These are phyloP conservation scores for Colletotrichum melonis DNA, from an alignment of 2,329 filamentous ascomycete genomes.

Conservation along the genomic window DNA sequence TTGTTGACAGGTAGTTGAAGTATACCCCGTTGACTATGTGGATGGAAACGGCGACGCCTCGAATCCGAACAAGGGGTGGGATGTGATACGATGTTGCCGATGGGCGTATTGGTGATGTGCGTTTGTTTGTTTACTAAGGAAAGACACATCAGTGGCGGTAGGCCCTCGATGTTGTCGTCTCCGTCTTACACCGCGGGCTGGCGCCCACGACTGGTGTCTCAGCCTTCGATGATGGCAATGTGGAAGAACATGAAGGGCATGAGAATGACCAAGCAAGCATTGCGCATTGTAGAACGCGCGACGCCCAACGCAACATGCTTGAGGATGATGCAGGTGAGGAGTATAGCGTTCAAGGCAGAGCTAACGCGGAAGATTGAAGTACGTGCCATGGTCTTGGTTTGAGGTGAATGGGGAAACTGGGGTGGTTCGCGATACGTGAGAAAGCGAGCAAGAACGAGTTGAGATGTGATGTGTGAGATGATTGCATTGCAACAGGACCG, in stretches of 20 bases:
- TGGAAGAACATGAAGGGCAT: conserved; percentile 32
- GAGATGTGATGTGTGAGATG: not conserved
- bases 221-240: conserved; percentile 23
- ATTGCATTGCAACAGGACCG: not conserved
- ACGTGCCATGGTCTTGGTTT: conserved; percentile 4
- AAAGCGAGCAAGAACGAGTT: not conserved
- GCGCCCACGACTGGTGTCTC: conserved; percentile 13
- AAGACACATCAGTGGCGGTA: not conserved
- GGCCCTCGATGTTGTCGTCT: not conserved
- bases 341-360: conserved; percentile 19
- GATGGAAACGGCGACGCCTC: no score
- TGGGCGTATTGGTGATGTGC: not conserved
- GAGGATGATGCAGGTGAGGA: conserved; percentile 31
- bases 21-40: not conserved
- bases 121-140: not conserved
- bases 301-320: conserved; percentile 26
- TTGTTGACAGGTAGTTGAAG: not conserved
- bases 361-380: conserved; percentile 21
- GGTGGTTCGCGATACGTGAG: not conserved
- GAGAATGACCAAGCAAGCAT: conserved; percentile 19
- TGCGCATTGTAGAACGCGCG: conserved; percentile 10
- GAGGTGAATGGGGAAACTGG: not conserved
- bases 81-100: not conserved
- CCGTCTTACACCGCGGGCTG: conserved; percentile 3
- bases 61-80: no score